Evolutionary conservation across 1,139 yeast genomes (phyloP).

Genomic region (Debaryomyces udenii): DNA sequence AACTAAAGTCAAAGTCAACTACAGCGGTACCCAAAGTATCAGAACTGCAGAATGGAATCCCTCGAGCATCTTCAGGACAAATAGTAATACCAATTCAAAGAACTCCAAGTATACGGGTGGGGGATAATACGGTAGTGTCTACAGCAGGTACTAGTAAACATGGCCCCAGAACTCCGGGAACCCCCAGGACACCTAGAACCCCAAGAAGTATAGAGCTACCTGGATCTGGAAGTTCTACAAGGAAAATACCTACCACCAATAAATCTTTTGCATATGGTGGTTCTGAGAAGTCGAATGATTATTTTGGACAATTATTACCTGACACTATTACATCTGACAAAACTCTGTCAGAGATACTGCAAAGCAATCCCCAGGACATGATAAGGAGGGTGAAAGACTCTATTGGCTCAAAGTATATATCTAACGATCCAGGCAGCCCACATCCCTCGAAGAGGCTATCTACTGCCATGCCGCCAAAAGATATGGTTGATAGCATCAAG

Average conservation of each 20-base stretch:
- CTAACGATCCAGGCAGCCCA: background rate
- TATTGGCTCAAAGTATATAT: slow-evolving; percentile 23
- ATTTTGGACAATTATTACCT: slow-evolving; percentile 5
- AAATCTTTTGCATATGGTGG: background rate
- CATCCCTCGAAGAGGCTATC: slow-evolving; percentile 21
- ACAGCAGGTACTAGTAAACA: no score
- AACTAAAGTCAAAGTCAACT: background rate
- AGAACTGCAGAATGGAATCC: background rate
- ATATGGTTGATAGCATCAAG: slow-evolving; percentile 31
- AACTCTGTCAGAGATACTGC: background rate
- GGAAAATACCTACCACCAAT: background rate
- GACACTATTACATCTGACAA: background rate
- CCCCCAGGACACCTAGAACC: slow-evolving; percentile 5
- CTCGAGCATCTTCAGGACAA: background rate
- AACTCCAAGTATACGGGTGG: background rate
- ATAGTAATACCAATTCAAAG: background rate
- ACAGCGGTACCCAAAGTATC: slow-evolving; percentile 1
- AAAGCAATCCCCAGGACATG: slow-evolving; percentile 31
- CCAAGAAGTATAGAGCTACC: slow-evolving; percentile 8
- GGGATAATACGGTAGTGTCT: no score
- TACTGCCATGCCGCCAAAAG: slow-evolving; percentile 28
- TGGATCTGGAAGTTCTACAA: background rate
- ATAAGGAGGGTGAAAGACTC: slow-evolving; percentile 28
- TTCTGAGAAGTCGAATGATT: background rate
- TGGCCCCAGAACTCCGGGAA: slow-evolving; percentile 8